These are phyloP conservation scores for Ophiostoma sp. DNA, from an alignment of 2,329 filamentous ascomycete genomes.

Conservation along the genomic window DNA sequence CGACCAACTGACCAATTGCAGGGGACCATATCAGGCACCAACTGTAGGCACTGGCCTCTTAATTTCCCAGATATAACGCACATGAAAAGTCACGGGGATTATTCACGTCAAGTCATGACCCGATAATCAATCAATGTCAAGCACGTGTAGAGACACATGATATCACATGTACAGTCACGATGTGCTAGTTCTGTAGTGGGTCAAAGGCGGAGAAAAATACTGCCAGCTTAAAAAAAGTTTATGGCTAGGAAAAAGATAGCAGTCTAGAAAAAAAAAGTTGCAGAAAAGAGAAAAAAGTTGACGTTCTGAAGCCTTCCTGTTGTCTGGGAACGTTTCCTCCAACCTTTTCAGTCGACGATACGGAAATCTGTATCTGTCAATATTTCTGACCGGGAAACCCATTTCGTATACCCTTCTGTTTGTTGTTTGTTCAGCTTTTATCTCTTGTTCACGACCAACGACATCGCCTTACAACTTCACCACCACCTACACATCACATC, in stretches of 20 bases:
- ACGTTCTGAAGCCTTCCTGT: background rate
- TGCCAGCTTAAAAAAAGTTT: slow-evolving; percentile 24
- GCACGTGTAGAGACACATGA: background rate
- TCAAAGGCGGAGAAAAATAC: slow-evolving; percentile 24
- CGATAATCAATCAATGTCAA: background rate
- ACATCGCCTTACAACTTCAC: background rate
- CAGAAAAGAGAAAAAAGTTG: slow-evolving; percentile 7
- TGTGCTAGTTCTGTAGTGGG: background rate
- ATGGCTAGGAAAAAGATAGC: slow-evolving; percentile 18
- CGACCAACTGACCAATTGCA: background rate
- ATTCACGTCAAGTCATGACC: background rate
- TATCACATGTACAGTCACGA: background rate
- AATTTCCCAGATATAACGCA: background rate
- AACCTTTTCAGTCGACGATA: background rate
- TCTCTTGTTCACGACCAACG: background rate
- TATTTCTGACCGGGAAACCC: background rate
- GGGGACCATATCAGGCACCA: background rate
- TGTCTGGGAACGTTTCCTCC: background rate
- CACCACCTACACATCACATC: background rate
- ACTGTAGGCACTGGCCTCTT: slow-evolving; percentile 5
- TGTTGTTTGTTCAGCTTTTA: background rate
- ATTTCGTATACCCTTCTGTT: background rate
- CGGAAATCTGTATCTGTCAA: background rate
- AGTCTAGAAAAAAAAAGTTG: slow-evolving; percentile 14
- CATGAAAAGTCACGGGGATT: slow-evolving; percentile 6